Evolutionary conservation across 2,329 filamentous ascomycete species (phyloP).

Genomic region (Mycosphaerella sp.): DNA sequence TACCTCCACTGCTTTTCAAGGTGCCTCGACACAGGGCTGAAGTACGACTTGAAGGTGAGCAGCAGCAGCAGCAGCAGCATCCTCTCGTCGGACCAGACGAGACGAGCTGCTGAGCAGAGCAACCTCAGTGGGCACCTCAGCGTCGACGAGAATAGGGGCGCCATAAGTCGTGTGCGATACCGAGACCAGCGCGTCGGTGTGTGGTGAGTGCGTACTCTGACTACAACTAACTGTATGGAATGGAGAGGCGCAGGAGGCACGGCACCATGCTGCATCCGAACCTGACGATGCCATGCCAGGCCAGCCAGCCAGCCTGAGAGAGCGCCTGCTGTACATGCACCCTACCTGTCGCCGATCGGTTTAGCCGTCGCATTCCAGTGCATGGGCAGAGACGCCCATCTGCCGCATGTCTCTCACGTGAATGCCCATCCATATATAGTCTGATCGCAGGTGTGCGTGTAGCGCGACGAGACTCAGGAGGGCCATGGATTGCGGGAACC

Average conservation of each 20-base stretch:
- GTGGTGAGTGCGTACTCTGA: background rate
- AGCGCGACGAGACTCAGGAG: too few relatives aligned
- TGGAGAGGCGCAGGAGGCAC: background rate
- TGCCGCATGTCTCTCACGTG: background rate
- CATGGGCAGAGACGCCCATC: background rate
- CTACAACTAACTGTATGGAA: background rate
- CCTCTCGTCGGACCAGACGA: too few relatives aligned
- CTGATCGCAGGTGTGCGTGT: too few relatives aligned
- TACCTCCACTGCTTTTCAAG: background rate
- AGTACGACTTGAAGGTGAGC: background rate
- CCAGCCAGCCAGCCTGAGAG: background rate
- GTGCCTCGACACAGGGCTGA: slow-evolving; percentile 7
- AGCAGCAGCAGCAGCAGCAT: too few relatives aligned
- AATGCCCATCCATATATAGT: background rate
- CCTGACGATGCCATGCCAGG: background rate
- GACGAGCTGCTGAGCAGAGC: background rate
- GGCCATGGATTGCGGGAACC: background rate
- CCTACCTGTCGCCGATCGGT: background rate
- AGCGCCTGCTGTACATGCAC: background rate
- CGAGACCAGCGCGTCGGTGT: background rate
- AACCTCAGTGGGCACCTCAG: background rate
- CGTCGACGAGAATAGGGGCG: background rate
- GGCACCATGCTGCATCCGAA: background rate
- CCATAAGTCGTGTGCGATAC: slow-evolving; percentile 1
- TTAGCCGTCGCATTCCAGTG: slow-evolving; percentile 8